Base-by-base conservation (phyloP, 176 grass and related monocot species). In the Lolium perenne region DNA sequence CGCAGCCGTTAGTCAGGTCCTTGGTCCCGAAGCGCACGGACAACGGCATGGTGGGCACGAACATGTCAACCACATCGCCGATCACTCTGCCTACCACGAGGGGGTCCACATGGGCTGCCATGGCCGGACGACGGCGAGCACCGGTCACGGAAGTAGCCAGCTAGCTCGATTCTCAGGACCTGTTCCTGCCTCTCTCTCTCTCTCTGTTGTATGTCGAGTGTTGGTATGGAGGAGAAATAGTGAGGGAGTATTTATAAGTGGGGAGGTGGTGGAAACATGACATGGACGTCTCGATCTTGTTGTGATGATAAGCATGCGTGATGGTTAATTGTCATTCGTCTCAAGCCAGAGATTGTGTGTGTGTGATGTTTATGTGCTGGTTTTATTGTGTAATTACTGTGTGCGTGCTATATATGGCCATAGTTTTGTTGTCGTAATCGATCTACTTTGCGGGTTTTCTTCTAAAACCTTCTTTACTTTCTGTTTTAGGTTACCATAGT, bases 1-100 rank as follows among this genome's bases (percentile, higher is more conserved):
- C 76, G 67, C 86, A 83, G 71, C 94, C 90, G 56, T 94, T 97
- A 71, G 86, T 94, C 49, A 92, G 71, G 71, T 91, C 79, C 83
- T 85, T 97, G 38, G 72, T 76, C n/a, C 88, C 92, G 46, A 89
- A 91, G 76, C 77, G 89, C 41, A 92, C 86, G 0, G 86, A 87
- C 88, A 97, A 62, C 45, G 68, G 49, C 59, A 91, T 84, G 63
- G 83, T 85, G 35, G 92, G 94, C 63, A 91, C 90, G 85, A 97
- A 97, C 76, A 92, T 38, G n/a, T 97, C 88, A 48, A 97, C 26
- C 61, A 94, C 90, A 20, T 97, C 94, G 21, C 90, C 92, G 83
- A 97, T 91, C 74, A 94, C 90, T 86, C 88, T 92, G 73, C 92
- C 92, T 13, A 97, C 80, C 13, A 92, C 92, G 51, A 97, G 92